Evolutionary conservation across 169 alveolate genomes (phyloP).

Genomic region (Plasmodium vinckei): DNA sequence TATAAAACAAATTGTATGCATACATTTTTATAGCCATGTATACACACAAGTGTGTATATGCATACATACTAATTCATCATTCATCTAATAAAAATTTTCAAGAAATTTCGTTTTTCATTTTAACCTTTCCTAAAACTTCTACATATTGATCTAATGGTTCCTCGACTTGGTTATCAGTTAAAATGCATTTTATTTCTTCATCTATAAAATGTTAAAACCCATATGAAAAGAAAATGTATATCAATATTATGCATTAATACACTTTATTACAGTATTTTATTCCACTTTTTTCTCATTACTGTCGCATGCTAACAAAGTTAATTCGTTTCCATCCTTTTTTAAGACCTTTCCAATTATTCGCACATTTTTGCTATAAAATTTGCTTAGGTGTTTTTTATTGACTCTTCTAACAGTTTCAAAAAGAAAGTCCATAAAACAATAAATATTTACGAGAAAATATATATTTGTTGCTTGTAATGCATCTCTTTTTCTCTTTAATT

Average conservation of each 20-base stretch:
- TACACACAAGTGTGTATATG: not conserved
- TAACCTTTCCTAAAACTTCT: conserved; percentile 76
- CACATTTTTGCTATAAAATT: conserved; percentile 72
- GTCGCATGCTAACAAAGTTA: conserved; percentile 48
- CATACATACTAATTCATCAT: too few relatives aligned
- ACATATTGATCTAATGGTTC: conserved; percentile 54
- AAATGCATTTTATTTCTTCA: conserved; percentile 61
- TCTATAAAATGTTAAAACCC: conserved; percentile 17
- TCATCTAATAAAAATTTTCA: not conserved
- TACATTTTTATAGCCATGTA: not conserved
- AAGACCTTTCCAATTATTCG: conserved; percentile 66
- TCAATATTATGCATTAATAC: not conserved
- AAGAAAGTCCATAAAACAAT: not conserved
- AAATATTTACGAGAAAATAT: conserved; percentile 1
- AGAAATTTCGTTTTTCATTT: not conserved
- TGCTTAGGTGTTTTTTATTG: conserved; percentile 52
- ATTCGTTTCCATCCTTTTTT: conserved; percentile 59
- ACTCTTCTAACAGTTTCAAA: conserved; percentile 44
- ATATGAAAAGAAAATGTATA: not conserved
- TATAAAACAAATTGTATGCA: not conserved
- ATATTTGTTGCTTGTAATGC: not conserved
- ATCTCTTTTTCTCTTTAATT: conserved; percentile 8
- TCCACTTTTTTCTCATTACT: conserved; percentile 26
- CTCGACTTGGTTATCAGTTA: conserved; percentile 44
- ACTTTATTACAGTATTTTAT: not conserved